phyloP scores from a whole-genome alignment of 2,329 filamentous ascomycete genomes.

The Mycosphaerelloides madeirae region DNA sequence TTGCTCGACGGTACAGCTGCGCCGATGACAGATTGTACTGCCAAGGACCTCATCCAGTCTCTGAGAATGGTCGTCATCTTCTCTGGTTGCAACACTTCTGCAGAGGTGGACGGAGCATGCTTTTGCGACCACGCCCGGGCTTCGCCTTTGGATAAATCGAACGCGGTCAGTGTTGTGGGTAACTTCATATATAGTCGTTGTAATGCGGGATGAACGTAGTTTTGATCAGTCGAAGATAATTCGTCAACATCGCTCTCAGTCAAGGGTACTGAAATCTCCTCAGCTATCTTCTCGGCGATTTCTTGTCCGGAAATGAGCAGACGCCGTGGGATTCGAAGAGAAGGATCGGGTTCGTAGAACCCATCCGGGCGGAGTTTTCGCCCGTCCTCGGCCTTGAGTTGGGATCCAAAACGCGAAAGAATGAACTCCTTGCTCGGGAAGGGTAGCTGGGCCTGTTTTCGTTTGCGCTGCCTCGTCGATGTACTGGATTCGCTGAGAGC shows the following conservation, averaged over 20 bases:
- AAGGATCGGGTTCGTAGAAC: constrained; percentile 30
- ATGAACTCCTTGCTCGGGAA: constrained; percentile 25
- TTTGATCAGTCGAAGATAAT: constrained; percentile 12
- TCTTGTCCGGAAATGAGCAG: constrained; percentile 33
- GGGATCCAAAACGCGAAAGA: constrained; percentile 15
- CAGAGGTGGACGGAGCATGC: constrained; percentile 67
- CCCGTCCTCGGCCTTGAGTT: constrained; percentile 20
- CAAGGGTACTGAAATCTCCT: constrained; percentile 25
- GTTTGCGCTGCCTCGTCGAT: constrained; percentile 30
- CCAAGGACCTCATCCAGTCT: constrained; percentile 75
- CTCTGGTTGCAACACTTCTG: constrained; percentile 70
- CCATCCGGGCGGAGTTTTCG: constrained; percentile 24
- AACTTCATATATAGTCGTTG: constrained; percentile 57
- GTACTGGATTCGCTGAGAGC: not conserved
- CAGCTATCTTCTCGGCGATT: constrained; percentile 34
- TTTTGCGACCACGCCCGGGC: constrained; percentile 72
- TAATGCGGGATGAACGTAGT: constrained; percentile 54
- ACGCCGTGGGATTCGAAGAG: constrained; percentile 27
- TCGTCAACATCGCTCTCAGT: constrained; percentile 12
- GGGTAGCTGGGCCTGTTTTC: constrained; percentile 25
- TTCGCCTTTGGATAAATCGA: constrained; percentile 75
- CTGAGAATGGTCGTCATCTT: constrained; percentile 66
- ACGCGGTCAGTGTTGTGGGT: constrained; percentile 63
- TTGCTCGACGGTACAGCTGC: constrained; percentile 40
- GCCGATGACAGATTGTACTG: constrained; percentile 70